Base-by-base conservation (phyloP, 1,284 basidiomycete genomes). In the Anthracocystis panici-leucophaei region DNA sequence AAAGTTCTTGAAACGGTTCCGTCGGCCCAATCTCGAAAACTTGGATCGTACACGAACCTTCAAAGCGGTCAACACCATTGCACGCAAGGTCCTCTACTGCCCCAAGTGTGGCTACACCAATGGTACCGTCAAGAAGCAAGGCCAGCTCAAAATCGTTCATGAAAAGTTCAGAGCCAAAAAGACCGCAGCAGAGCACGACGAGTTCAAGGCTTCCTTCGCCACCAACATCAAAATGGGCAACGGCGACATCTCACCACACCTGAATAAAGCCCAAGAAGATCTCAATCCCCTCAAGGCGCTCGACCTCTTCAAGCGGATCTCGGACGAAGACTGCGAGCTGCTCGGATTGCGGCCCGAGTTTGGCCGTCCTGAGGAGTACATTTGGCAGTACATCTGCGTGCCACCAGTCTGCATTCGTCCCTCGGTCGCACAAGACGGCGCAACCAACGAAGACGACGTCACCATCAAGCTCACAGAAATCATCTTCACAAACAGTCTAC, bases 351-450 rank as follows among this genome's bases (percentile, higher is more conserved):
- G 93, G 70, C 97, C 97, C 3, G 90, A 91, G 31, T 92, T 91
- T 81, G 95, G 95, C 58, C 88, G 97, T 60, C 97, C 97, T 2
- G 97, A 99, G 87, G 93, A 98, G 84, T 98, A 96, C 84, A 91
- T 99, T 64, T 99, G 97, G 97, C 96, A 98, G 86, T 99, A 99
- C 86, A 91, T 99, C 18, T 97, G 95, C 35, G 97, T 99, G 16
- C 97, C 97, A 20, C 97, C 97, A 0, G 95, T 97, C 42, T 97
- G 94, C 84, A 99, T 99, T 65, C 91, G 97, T 48, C 97, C 97
- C 0, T 97, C 95, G 6, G 97, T 99, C 1, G 92, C 93, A 0
- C 97, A 99, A 85, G 97, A 99, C 92, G 78, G 79, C 57, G 81
- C 76, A 18, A 84, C 82, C 41, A 99, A 98, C 83, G 97, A 99